Evolutionary conservation across 441 rosid genomes (phyloP).

Genomic region (Theobroma grandiflorum): DNA sequence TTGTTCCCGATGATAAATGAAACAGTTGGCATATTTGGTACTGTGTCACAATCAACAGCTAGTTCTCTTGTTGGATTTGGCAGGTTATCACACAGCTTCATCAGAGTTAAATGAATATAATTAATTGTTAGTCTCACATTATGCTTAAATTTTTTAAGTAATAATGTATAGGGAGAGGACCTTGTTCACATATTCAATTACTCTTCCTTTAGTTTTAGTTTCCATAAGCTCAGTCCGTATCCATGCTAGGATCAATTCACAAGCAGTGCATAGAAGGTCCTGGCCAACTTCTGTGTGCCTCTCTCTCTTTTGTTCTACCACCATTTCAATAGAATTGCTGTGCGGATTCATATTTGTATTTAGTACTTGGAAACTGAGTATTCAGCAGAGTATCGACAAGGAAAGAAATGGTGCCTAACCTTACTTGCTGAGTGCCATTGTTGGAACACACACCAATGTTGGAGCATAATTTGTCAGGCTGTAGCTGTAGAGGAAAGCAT

Average conservation of each 20-base stretch:
- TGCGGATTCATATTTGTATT: background rate
- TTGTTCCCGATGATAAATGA: constrained; percentile 63
- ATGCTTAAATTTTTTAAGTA: background rate
- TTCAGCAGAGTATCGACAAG: background rate
- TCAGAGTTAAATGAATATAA: constrained; percentile 13
- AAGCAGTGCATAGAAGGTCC: constrained; percentile 49
- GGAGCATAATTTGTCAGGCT: constrained; percentile 37
- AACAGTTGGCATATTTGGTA: constrained; percentile 55
- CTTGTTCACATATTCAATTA: constrained; percentile 61
- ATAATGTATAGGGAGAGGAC: constrained; percentile 33
- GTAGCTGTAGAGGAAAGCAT: constrained; percentile 26
- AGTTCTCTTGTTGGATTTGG: constrained; percentile 68
- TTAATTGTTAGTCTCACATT: constrained; percentile 6
- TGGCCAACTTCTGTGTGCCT: background rate
- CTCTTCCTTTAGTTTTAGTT: constrained; percentile 58
- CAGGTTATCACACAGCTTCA: constrained; percentile 62
- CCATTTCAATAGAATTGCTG: constrained; percentile 20
- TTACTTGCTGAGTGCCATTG: constrained; percentile 17
- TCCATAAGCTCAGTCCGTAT: constrained; percentile 55
- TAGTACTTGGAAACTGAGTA: background rate
- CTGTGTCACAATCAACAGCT: constrained; percentile 52
- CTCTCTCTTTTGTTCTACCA: constrained; percentile 18
- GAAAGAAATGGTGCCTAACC: constrained; percentile 27
- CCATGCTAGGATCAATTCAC: constrained; percentile 71
- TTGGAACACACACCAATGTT: constrained; percentile 33